These are phyloP conservation scores for Trichoderma breve DNA, from an alignment of 2,329 filamentous ascomycete genomes.

Conservation along the genomic window DNA sequence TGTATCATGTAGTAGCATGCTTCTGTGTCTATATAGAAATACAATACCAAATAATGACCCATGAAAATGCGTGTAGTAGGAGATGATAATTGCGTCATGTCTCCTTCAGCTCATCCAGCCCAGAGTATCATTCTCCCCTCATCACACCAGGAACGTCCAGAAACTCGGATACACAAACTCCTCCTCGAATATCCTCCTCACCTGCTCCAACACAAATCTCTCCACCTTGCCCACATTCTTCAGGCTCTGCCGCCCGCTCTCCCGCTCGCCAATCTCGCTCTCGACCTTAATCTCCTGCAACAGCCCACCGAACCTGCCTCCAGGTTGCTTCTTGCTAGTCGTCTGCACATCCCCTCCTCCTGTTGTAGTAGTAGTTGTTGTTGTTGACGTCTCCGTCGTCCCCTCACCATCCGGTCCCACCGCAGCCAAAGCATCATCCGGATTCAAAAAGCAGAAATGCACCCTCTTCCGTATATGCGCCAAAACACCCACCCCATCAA, in stretches of 20 bases:
- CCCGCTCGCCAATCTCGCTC: conserved; percentile 92
- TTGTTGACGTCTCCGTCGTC: background rate
- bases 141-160: conserved; percentile 89
- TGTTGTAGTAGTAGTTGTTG: background rate
- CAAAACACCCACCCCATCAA: conserved; percentile 90
- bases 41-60: background rate
- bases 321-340: conserved; percentile 29
- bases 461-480: conserved; percentile 86
- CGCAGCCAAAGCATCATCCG: conserved; percentile 81
- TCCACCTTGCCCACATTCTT: conserved; percentile 99
- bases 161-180: conserved; percentile 98
- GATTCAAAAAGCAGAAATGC: conserved; percentile 91
- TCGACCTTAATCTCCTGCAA: conserved; percentile 93
- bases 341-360: background rate
- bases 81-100: background rate
- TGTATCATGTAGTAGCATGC: background rate
- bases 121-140: background rate
- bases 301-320: conserved; percentile 62
- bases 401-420: conserved; percentile 49
- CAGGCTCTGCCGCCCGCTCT: conserved; percentile 87
- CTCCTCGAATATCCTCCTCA: conserved; percentile 95
- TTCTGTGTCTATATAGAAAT: background rate
- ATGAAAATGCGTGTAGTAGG: background rate
- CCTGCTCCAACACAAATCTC: conserved; percentile 93
- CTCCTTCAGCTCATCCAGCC: background rate